phyloP scores from a whole-genome alignment of 176 grass and related monocot genomes.

The Phyllostachys edulis region DNA sequence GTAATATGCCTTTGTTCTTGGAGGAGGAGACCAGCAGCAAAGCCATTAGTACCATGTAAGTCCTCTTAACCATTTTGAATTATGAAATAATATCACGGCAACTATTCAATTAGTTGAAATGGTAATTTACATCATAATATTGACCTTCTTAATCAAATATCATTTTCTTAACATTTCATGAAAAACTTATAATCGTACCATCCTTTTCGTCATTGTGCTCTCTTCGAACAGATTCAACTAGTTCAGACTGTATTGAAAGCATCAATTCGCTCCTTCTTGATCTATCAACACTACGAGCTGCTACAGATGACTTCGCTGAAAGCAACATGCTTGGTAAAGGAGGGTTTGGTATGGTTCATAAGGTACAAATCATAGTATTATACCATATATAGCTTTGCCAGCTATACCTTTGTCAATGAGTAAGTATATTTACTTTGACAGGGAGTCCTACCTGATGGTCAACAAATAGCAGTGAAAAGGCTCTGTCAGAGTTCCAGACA shows the following conservation, averaged over 20 bases:
- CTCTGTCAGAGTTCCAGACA: conserved; percentile 17
- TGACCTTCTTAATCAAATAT: background rate
- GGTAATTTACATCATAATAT: background rate
- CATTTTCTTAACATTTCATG: too few species aligned
- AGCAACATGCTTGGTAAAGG: background rate
- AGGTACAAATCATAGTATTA: conserved; percentile 26
- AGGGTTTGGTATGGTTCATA: conserved; percentile 42
- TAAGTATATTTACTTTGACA: background rate
- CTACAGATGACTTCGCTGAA: background rate
- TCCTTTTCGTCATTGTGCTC: background rate
- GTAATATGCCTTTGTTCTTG: background rate
- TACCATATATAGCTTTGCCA: too few species aligned
- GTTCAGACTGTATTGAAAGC: background rate
- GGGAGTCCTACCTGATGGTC: conserved; percentile 38
- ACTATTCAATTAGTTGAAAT: background rate
- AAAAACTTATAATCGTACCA: too few species aligned
- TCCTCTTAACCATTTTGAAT: background rate
- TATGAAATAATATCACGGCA: background rate
- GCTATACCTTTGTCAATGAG: background rate
- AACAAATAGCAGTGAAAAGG: conserved; percentile 44
- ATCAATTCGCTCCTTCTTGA: background rate
- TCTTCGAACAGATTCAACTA: background rate
- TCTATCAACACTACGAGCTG: background rate
- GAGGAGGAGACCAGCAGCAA: background rate
- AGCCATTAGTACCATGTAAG: background rate